Conservation (phyloP, 176 grass and related monocot species). For the Lolium multiflorum region DNA sequence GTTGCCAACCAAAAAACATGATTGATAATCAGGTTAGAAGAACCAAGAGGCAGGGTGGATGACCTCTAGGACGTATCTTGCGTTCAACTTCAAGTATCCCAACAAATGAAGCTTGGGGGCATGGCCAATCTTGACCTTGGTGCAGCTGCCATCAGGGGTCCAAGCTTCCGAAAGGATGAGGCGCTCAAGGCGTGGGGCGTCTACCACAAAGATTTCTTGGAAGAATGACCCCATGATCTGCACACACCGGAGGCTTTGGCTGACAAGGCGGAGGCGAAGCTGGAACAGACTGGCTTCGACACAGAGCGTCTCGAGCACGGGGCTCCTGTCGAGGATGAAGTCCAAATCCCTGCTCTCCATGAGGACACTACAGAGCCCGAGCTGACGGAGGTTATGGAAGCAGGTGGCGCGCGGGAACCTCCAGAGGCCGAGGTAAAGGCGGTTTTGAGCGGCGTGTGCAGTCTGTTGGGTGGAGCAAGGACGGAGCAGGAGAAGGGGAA, state of each 20-base stretch:
- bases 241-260: conserved; percentile 9
- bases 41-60: no score
- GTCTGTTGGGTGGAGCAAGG: no score
- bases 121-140: neutral
- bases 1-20: neutral
- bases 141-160: neutral
- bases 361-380: neutral
- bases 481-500: no score
- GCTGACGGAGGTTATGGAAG: neutral
- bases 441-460: no score
- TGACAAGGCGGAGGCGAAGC: neutral
- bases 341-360: conserved; percentile 2
- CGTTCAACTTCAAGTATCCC: neutral
- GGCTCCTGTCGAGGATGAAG: conserved; percentile 24
- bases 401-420: neutral
- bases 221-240: neutral
- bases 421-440: neutral
- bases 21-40: neutral
- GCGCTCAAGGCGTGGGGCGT: neutral
- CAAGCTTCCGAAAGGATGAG: neutral
- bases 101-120: neutral
- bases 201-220: neutral
- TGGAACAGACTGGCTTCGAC: neutral
- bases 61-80: no score
- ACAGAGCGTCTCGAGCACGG: conserved; percentile 5